These are phyloP conservation scores for Russula compacta DNA, from an alignment of 768 basidiomycete species.

Conservation along the genomic window DNA sequence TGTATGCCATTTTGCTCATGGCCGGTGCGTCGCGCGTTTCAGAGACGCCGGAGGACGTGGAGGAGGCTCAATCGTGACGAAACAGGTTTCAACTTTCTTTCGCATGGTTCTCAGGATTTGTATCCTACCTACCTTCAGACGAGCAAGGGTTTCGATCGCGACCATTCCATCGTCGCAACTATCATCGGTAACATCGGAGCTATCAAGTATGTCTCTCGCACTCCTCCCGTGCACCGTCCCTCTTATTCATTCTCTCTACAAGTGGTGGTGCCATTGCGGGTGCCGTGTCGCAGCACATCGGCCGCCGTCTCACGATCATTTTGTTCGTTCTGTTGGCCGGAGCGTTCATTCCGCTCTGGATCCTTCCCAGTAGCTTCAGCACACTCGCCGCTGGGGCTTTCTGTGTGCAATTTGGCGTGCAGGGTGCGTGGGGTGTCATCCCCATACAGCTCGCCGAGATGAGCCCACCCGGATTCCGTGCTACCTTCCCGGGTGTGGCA, in stretches of 20 bases:
- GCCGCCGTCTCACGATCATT: conserved; percentile 39
- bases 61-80: not conserved
- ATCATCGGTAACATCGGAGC: conserved; percentile 34
- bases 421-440: conserved; percentile 29
- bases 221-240: not conserved
- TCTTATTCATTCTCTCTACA: not conserved
- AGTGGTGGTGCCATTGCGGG: conserved; percentile 34
- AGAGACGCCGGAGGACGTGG: not conserved
- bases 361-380: conserved; percentile 34
- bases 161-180: conserved; percentile 33
- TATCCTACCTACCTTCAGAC: conserved; percentile 35
- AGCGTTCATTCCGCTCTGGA: conserved; percentile 34
- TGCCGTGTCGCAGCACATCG: conserved; percentile 33
- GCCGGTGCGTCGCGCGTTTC: conserved; percentile 30
- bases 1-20: conserved; percentile 81
- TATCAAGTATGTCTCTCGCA: conserved; percentile 20
- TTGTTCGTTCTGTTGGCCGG: conserved; percentile 28
- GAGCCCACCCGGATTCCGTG: conserved; percentile 41
- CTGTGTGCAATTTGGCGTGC: conserved; percentile 39
- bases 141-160: conserved; percentile 28
- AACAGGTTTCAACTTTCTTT: conserved; percentile 43
- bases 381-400: conserved; percentile 41
- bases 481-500: conserved; percentile 36
- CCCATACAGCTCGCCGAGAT: conserved; percentile 41
- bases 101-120: conserved; percentile 38